These are phyloP conservation scores for Nicotiana tabacum DNA, from an alignment of 257 asterid genomes.

Conservation along the genomic window DNA sequence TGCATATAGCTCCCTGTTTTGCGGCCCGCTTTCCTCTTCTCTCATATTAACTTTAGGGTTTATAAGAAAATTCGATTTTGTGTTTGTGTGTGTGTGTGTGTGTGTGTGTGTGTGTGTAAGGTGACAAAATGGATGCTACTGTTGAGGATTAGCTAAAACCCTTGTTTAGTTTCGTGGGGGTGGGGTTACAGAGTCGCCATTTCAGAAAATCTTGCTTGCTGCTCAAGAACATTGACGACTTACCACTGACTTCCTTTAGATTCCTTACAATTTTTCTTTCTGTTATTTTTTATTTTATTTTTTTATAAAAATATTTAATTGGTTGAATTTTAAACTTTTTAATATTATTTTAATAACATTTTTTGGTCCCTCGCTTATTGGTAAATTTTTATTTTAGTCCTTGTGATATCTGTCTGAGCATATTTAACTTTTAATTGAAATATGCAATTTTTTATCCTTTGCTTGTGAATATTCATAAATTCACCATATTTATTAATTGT, in stretches of 20 bases:
- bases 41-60: slow-evolving; percentile 13
- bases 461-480: too few species aligned
- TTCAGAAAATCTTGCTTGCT: not conserved
- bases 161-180: not conserved
- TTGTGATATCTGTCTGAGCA: too few species aligned
- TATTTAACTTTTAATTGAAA: too few species aligned
- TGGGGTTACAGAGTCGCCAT: not conserved
- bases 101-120: too few species aligned
- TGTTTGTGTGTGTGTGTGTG: not conserved
- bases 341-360: too few species aligned
- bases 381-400: too few species aligned
- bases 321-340: too few species aligned
- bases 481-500: too few species aligned
- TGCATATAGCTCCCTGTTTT: slow-evolving; percentile 73
- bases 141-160: not conserved
- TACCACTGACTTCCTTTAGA: not conserved
- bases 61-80: not conserved
- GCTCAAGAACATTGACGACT: slow-evolving; percentile 1
- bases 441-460: too few species aligned
- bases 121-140: too few species aligned
- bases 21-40: slow-evolving; percentile 20
- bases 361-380: too few species aligned
- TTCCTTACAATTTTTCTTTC: not conserved
- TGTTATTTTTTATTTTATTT: not conserved
- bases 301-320: too few species aligned